Conservation (phyloP, 2,329 filamentous ascomycete genomes). For the Alternaria rosae region DNA sequence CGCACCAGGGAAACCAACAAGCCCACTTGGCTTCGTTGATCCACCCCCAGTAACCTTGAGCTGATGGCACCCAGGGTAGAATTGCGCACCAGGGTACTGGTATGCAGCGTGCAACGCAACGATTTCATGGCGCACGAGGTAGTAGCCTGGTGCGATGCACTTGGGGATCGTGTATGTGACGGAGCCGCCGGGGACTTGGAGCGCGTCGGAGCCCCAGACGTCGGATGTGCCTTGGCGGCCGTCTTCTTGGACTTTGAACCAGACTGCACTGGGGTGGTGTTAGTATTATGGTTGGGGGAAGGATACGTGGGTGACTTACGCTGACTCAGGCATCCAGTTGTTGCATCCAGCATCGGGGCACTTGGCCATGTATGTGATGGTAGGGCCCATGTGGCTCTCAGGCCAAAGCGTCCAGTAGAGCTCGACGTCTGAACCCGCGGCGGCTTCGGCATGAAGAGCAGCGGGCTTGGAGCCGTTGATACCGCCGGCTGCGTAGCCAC, state of each 20-base stretch:
- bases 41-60: slow-evolving; percentile 62
- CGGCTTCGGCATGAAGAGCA: slow-evolving; percentile 60
- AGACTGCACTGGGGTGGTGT: slow-evolving; percentile 53
- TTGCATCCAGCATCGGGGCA: slow-evolving; percentile 63
- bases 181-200: slow-evolving; percentile 55
- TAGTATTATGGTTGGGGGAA: slow-evolving; percentile 8
- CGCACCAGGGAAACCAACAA: slow-evolving; percentile 63
- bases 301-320: slow-evolving; percentile 28
- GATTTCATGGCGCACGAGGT: slow-evolving; percentile 66
- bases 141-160: slow-evolving; percentile 62
- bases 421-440: slow-evolving; percentile 62
- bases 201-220: slow-evolving; percentile 56
- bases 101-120: slow-evolving; percentile 61
- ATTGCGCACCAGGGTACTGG: slow-evolving; percentile 62
- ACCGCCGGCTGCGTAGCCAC: slow-evolving; percentile 60
- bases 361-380: slow-evolving; percentile 67
- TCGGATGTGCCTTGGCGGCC: slow-evolving; percentile 61
- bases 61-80: slow-evolving; percentile 67
- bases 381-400: slow-evolving; percentile 60
- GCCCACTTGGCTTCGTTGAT: slow-evolving; percentile 49
- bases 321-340: slow-evolving; percentile 56
- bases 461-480: slow-evolving; percentile 61
- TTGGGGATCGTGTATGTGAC: slow-evolving; percentile 63
- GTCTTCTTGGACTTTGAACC: slow-evolving; percentile 63
- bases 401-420: slow-evolving; percentile 64